Conservation (phyloP, 2,329 filamentous ascomycete genomes). For the Xylariaceae sp. region DNA sequence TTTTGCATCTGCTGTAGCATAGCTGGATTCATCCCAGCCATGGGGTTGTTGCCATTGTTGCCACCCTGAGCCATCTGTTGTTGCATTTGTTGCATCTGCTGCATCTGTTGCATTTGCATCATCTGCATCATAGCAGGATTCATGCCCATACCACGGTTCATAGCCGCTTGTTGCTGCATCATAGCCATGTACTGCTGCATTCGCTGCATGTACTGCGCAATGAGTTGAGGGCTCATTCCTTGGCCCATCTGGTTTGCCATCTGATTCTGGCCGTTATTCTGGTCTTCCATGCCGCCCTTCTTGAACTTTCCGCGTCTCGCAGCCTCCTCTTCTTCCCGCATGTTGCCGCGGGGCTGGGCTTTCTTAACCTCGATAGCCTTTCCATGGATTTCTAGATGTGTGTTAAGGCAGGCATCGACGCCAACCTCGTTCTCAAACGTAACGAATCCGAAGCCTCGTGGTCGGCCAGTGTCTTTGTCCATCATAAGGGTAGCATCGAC, state of each 20-base stretch:
- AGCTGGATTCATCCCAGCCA: slow-evolving; percentile 45
- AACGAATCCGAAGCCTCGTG: slow-evolving; percentile 94
- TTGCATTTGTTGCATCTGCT: slow-evolving; percentile 61
- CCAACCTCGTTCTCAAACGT: slow-evolving; percentile 96
- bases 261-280: slow-evolving; percentile 24
- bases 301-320: slow-evolving; percentile 58
- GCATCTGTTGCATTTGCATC: slow-evolving; percentile 74
- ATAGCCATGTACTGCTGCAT: slow-evolving; percentile 97
- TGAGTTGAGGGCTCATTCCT: slow-evolving; percentile 88
- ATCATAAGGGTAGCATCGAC: slow-evolving; percentile 99
- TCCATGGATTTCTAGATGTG: slow-evolving; percentile 84
- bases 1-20: slow-evolving; percentile 56
- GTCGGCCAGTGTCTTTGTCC: slow-evolving; percentile 98
- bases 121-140: slow-evolving; percentile 75
- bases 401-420: slow-evolving; percentile 83
- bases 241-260: slow-evolving; percentile 32
- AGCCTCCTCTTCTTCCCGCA: slow-evolving; percentile 84
- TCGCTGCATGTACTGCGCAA: slow-evolving; percentile 97
- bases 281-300: slow-evolving; percentile 47
- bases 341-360: slow-evolving; percentile 89
- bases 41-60: slow-evolving; percentile 35
- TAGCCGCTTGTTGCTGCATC: slow-evolving; percentile 91
- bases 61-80: slow-evolving; percentile 40
- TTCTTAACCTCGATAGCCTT: slow-evolving; percentile 99
- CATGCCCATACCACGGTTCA: slow-evolving; percentile 68